These are phyloP conservation scores for Nakaseomyces sp. DNA, from an alignment of 1,139 yeast species.

Conservation along the genomic window DNA sequence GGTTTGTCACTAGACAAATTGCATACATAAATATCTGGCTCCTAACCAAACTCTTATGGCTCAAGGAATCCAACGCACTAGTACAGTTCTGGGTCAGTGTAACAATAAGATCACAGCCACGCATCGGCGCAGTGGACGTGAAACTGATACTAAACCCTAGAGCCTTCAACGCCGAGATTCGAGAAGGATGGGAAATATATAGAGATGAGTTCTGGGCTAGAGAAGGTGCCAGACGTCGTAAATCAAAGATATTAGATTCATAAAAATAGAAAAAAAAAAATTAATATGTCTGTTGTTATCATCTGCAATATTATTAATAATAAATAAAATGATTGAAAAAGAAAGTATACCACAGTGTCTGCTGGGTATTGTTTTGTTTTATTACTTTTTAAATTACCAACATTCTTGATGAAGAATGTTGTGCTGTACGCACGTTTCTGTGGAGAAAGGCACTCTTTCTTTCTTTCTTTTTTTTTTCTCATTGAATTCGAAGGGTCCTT, in stretches of 20 bases:
- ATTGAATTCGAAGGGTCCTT: too few species aligned
- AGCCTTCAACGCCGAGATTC: conserved; percentile 67
- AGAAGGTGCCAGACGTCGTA: conserved; percentile 66
- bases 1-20: conserved; percentile 27
- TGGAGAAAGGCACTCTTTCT: not conserved
- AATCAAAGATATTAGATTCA: conserved; percentile 25
- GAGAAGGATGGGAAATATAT: conserved; percentile 94
- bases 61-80: conserved; percentile 13
- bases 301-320: too few species aligned
- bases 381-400: too few species aligned
- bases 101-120: conserved; percentile 34
- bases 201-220: conserved; percentile 89
- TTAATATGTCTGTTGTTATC: too few species aligned
- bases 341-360: too few species aligned
- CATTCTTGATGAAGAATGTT: not conserved
- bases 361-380: too few species aligned
- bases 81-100: conserved; percentile 31
- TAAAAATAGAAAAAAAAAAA: not conserved
- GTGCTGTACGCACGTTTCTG: not conserved
- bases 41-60: conserved; percentile 13
- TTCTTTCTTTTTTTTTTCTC: too few species aligned
- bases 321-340: too few species aligned
- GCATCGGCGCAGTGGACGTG: conserved; percentile 43
- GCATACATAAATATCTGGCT: conserved; percentile 22
- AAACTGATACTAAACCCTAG: conserved; percentile 75